Conservation (phyloP, 257 asterid genomes). For the Solanum chiquidenum region DNA sequence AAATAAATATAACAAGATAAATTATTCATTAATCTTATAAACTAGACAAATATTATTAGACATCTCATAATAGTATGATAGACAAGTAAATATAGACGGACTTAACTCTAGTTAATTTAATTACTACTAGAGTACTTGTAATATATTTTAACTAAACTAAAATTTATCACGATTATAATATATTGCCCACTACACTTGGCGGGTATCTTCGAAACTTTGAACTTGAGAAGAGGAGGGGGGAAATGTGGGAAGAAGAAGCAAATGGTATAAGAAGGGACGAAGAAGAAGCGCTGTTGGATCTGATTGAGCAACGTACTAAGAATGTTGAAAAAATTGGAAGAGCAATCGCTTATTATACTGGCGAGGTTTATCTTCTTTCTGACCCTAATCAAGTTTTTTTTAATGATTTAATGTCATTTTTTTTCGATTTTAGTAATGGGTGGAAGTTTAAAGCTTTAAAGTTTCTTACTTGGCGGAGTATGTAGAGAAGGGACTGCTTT, state of each 20-base stretch:
- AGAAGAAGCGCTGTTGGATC: slow-evolving; percentile 3
- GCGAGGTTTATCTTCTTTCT: not conserved
- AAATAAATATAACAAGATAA: no score
- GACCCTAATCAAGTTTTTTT: not conserved
- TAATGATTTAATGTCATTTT: not conserved
- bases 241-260: not conserved
- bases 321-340: slow-evolving; percentile 1
- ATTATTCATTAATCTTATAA: no score
- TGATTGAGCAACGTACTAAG: slow-evolving; percentile 5
- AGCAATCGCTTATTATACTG: slow-evolving; percentile 1
- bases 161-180: not conserved
- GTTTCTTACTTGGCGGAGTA: not conserved
- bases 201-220: not conserved
- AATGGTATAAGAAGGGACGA: slow-evolving; percentile 8
- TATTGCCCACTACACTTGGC: not conserved
- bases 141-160: no score
- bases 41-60: no score
- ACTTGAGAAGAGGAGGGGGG: not conserved
- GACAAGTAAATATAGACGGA: no score
- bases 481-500: not conserved
- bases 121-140: no score
- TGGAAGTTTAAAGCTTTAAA: not conserved
- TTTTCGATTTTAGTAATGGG: not conserved
- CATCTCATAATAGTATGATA: no score
- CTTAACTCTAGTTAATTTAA: not conserved